Evolutionary conservation across 2,329 filamentous ascomycete species (phyloP), one percentile per base, ranked within the genome.

Genomic region (Apiospora saccharicola): DNA sequence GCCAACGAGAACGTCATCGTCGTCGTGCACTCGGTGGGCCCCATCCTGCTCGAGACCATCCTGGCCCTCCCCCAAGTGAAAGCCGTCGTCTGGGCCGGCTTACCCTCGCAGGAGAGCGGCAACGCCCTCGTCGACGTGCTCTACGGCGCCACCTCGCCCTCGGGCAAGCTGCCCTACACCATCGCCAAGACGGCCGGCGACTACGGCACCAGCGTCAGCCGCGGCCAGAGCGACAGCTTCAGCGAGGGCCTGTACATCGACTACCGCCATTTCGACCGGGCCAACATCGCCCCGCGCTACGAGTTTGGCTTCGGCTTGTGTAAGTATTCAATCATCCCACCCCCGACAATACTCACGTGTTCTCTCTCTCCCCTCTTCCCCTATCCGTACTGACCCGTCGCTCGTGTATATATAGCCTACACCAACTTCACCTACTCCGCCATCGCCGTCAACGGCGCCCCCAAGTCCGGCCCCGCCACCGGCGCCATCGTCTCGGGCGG

Each of bases 1-100:
- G 82, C 86, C 72, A 91, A 88, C 83, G 91, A 91, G 83, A 93
- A 93, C 83, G 92, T 90, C 22, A 85, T 93, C 51, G 88, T 93
- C 43, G 86, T 93, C 73, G 86, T 93, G 72, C 91, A 93, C 82
- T 89, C 88, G 13, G 87, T 90, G n/a, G 90, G 90, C 2, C 85
- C 90, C 4, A 87, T 92, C 44, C 81, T 91, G 12, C 81, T 93
- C 49, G 85, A 88, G 72, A 83, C 88, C 1, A 90, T 86, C 81
- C 85, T 87, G 72, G 80, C 87, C 22, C 85, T 89, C 76, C 83
- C 85, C 8, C 91, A 91, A 77, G 85, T 92, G 34, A 90, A 88
- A 6, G 90, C 89, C n/a, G 87, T 92, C 51, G 77, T 92, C 5
- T 91, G 86, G 79, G 89, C 88, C 46, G 87, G 88, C 76, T 82